A percentile compares a stretch with the other conserved stretches of the same genome.
Conservation (phyloP, 805 yeast species). For the Metschnikowia drakensbergensis region DNA sequence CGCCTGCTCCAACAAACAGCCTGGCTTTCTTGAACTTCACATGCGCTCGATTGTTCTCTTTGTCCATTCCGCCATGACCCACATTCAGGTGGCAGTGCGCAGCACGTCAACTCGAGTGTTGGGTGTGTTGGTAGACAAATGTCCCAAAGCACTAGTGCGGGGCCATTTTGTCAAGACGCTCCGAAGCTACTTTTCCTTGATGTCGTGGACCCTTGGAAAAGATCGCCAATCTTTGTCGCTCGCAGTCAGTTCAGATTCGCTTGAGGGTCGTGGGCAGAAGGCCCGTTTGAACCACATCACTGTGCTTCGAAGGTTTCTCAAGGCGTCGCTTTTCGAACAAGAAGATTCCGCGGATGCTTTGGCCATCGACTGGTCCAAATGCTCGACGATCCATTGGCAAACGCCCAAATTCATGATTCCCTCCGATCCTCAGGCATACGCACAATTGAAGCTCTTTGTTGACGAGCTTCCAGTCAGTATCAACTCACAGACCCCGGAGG, state of each 20-base stretch:
- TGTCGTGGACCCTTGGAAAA: conserved; percentile 65
- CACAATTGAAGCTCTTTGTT: conserved; percentile 57
- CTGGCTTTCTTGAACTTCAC: conserved; percentile 58
- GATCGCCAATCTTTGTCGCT: conserved; percentile 34
- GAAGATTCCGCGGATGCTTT: conserved; percentile 15
- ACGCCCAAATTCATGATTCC: conserved; percentile 50
- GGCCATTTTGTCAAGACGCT: conserved; percentile 68
- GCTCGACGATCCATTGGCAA: conserved; percentile 40
- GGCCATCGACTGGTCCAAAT: conserved; percentile 15
- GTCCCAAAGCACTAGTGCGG: conserved; percentile 53
- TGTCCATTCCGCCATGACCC: conserved; percentile 90
- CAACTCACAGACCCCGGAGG: conserved; percentile 18
- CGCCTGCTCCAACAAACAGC: conserved; percentile 46
- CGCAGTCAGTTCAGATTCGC: conserved; percentile 31
- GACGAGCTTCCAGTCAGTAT: conserved; percentile 27
- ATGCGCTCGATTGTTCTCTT: conserved; percentile 61
- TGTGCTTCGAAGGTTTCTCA: conserved; percentile 42
- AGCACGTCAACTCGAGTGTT: conserved; percentile 71
- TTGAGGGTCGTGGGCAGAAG: conserved; percentile 33
- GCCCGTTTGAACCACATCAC: conserved; percentile 41
- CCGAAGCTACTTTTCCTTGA: conserved; percentile 59
- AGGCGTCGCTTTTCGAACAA: conserved; percentile 37
- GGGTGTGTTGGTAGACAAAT: conserved; percentile 51
- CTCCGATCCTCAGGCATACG: conserved; percentile 56
- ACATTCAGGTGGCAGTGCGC: conserved; percentile 72